A percentile compares a stretch with the other conserved stretches of the same genome.
phyloP scores from a whole-genome alignment of 495 filamentous ascomycete genomes.

The Penicillium egyptiacum region DNA sequence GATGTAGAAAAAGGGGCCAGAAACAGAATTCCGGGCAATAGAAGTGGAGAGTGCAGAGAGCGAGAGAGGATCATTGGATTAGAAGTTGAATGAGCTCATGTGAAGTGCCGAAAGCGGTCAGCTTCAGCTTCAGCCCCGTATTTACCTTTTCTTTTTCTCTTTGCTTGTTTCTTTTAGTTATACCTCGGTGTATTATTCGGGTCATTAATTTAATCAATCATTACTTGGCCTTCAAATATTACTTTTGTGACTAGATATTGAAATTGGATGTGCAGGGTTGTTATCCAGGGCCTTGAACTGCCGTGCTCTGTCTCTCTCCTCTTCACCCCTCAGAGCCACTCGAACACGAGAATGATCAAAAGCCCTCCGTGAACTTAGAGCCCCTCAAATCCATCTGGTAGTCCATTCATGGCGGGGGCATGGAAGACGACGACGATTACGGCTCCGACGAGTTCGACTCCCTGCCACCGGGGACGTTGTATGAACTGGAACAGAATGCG shows the following conservation, averaged over 20 bases:
- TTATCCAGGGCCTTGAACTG: neutral
- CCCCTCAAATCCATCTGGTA: slow-evolving; percentile 2
- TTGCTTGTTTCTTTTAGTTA: neutral
- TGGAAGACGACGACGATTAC: slow-evolving; percentile 61
- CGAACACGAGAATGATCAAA: neutral
- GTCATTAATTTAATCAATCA: neutral
- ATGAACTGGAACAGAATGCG: slow-evolving; percentile 57
- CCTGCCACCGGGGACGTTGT: slow-evolving; percentile 51
- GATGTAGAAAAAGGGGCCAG: slow-evolving; percentile 21
- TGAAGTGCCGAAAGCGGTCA: slow-evolving; percentile 29
- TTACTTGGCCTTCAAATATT: neutral
- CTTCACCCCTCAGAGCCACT: neutral
- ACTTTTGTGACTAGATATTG: neutral
- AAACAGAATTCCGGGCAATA: slow-evolving; percentile 12
- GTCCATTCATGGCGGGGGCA: slow-evolving; percentile 53
- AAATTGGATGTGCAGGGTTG: slow-evolving; percentile 2
- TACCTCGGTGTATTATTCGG: neutral
- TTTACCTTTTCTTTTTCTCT: neutral
- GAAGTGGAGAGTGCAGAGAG: slow-evolving; percentile 25
- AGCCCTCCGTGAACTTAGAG: neutral
- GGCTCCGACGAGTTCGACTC: slow-evolving; percentile 66
- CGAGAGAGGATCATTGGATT: slow-evolving; percentile 23
- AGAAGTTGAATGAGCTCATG: slow-evolving; percentile 28
- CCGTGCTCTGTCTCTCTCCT: neutral
- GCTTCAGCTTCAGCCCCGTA: slow-evolving; percentile 9